Base-by-base conservation (phyloP, 768 basidiomycete genomes). In the Trametes meyenii region DNA sequence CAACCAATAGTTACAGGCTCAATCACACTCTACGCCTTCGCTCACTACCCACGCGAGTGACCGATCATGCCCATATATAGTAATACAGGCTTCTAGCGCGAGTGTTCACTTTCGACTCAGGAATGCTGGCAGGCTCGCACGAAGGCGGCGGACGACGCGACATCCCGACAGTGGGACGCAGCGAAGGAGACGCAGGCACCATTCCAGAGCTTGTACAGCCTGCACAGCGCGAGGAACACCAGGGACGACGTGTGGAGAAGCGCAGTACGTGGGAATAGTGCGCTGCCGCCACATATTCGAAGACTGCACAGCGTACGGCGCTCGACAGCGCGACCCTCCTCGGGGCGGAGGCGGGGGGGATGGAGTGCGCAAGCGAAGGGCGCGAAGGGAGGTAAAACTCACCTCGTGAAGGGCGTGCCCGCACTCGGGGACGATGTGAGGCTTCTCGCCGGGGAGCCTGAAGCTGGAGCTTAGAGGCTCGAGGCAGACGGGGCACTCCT, bases 321-420 rank as follows among this genome's bases (percentile, higher is more conserved):
- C 56, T 29, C 46, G 48, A 49, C 12, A 12, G 48, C 45, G 21
- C 12, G 38, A 50, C 45, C 19, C 38, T 10, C 13, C 8, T 11
- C 11, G 36, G n/a, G 46, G n/a, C 11, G 21, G 56, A 35, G 39
- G 48, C 35, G 40, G 21, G 42, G 53, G 19, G 19, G 19, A 29
- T 29, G 39, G 36, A 38, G 43, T 14, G 39, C 16, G 26, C 11
- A n/a, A 29, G 45, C 13, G 48, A 48, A 8, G 17, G 36, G 10
- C 21, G 58, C 24, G 53, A 43, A 5, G 44, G 35, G 45, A 50
- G 46, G 48, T 23, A 21, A 17, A 17, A 72, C 79, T 65, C 58
- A 89, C 94, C 80, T 95, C 89, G 77, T 98, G 97, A n/a, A 99
- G 85, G 38, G 94, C 90, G 78, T 99, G 97, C 39, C 97, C 96